Evolutionary conservation across 495 filamentous ascomycete species (phyloP), one percentile per base, ranked within the genome.

Genomic region (Physcia stellaris): DNA sequence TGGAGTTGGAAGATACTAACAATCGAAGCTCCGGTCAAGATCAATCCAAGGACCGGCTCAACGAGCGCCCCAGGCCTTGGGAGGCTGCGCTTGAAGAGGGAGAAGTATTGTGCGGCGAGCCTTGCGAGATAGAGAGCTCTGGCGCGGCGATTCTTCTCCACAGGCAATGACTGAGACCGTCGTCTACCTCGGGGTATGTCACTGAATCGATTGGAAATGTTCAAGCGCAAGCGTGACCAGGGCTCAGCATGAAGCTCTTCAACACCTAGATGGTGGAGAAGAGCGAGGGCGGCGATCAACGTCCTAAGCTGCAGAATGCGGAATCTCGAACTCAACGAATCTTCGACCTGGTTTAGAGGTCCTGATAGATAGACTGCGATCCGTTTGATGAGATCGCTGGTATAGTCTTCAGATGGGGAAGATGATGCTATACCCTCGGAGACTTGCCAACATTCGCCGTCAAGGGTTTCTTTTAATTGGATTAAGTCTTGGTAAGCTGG

Each of bases 41-140:
- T 11, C 4, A 50, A 29, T 7, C 38, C 19, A 4, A 43, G 0
- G 3, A 29, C 23, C 3, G 45, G 41, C 3, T 24, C 39, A n/a
- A 31, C 21, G 6, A 39, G 10, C 18, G 23, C 41, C 7, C 33
- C 28, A 19, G 32, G 7, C 2, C 12, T 3, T 1, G 39, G 22
- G 2, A 43, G 22, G 2, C 24, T 40, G 4, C 43, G 27, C 7
- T 29, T 31, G 5, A 50, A 18, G 3, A 46, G 32, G 2, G 40
- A 50, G 21, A 50, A 26, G 22, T 50, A 50, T 11, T 38, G 47
- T 2, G 24, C 23, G 11, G 43, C 43, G 0, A 50, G 40, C 10
- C 38, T 39, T 0, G 46, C 6, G 0, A 46, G 7, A 11, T 46
- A 50, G 0, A 18, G 0, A 4, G 27, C 40, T 0, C 24, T 13